These are phyloP conservation scores for Claviceps spartinae DNA, from an alignment of 2,329 filamentous ascomycete species.

Conservation along the genomic window DNA sequence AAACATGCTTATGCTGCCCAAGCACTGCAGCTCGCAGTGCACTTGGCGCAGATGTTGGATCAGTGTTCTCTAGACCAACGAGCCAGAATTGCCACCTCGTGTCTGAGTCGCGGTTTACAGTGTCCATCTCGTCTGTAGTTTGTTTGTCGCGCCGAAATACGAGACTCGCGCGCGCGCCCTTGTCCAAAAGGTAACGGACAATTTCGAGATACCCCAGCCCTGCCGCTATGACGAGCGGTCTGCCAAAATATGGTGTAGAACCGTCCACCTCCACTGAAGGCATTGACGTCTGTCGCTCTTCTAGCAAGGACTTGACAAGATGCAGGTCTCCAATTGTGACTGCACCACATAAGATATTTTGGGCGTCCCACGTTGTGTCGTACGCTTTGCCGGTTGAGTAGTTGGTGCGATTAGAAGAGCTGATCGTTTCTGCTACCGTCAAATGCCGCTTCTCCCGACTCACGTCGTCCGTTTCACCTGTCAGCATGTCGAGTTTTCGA, in stretches of 20 bases:
- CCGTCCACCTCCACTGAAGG: background rate
- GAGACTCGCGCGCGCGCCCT: background rate
- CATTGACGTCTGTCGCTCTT: background rate
- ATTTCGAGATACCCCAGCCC: background rate
- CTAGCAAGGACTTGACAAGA: background rate
- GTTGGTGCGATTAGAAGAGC: background rate
- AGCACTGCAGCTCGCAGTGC: constrained; percentile 1
- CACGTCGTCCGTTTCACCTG: background rate
- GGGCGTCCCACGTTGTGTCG: background rate
- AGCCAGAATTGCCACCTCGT: no score
- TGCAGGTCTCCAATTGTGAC: background rate
- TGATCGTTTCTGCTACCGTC: background rate
- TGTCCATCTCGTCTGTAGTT: background rate
- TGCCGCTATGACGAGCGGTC: background rate
- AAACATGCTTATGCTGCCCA: background rate
- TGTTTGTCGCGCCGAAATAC: background rate
- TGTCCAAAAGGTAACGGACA: background rate
- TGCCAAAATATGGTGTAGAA: background rate
- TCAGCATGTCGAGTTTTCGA: background rate
- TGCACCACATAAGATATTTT: background rate
- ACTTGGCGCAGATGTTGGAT: background rate
- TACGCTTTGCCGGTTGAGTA: background rate
- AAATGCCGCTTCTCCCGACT: background rate
- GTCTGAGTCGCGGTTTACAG: no score
- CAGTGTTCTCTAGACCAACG: no score